phyloP scores from a whole-genome alignment of 2,329 filamentous ascomycete species.

The Myrmaecium sp. region DNA sequence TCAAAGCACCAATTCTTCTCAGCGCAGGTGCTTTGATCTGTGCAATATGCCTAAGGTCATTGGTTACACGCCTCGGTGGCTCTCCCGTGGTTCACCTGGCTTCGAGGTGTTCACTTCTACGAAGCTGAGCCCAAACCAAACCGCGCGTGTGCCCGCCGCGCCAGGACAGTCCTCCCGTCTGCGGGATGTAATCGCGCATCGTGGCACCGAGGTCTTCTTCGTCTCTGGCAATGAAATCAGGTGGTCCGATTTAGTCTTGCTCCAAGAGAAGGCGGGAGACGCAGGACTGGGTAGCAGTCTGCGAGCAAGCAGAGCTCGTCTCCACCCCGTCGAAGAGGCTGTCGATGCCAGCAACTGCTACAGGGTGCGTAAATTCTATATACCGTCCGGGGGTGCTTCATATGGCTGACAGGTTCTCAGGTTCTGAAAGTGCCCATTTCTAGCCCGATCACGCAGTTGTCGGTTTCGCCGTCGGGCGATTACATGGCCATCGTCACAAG shows the following conservation, averaged over 20 bases:
- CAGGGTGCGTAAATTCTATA: slow-evolving; percentile 1
- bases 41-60: slow-evolving; percentile 67
- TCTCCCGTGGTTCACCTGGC: slow-evolving; percentile 60
- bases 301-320: too few relatives aligned
- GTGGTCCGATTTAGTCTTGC: slow-evolving; percentile 74
- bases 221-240: slow-evolving; percentile 78
- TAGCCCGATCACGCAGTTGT: slow-evolving; percentile 68
- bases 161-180: too few relatives aligned
- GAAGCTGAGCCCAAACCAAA: too few relatives aligned
- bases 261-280: too few relatives aligned
- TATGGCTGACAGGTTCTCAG: slow-evolving; percentile 32
- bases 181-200: slow-evolving; percentile 60
- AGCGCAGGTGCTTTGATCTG: too few relatives aligned
- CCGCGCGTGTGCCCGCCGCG: too few relatives aligned
- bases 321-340: too few relatives aligned
- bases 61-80: slow-evolving; percentile 74
- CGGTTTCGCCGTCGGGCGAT: slow-evolving; percentile 66
- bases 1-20: too few relatives aligned
- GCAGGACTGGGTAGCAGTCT: too few relatives aligned
- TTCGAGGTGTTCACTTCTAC: slow-evolving; percentile 54
- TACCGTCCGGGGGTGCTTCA: background rate
- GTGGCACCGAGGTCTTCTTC: slow-evolving; percentile 77
- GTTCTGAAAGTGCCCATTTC: slow-evolving; percentile 61
- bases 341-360: slow-evolving; percentile 1
- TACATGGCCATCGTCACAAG: slow-evolving; percentile 74